Conservation (phyloP, 2,329 filamentous ascomycete genomes). For the Didymosphaeria variabile region DNA sequence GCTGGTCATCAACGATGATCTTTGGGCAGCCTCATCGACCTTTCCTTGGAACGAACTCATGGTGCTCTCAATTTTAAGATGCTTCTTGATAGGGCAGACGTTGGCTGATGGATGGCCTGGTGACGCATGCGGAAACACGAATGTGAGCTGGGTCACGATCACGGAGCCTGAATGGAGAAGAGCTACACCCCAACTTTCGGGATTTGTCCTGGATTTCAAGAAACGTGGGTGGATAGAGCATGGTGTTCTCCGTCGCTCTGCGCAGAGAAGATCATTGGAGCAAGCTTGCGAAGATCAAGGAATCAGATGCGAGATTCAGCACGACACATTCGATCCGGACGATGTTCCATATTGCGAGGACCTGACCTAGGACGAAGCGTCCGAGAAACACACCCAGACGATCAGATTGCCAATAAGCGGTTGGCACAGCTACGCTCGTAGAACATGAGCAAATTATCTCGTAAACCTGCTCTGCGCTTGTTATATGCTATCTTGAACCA, state of each 20-base stretch:
- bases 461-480: too few relatives aligned
- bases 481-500: too few relatives aligned
- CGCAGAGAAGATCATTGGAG: neutral
- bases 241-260: neutral
- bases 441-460: too few relatives aligned
- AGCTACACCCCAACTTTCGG: neutral
- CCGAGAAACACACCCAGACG: too few relatives aligned
- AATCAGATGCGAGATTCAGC: neutral
- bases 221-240: neutral
- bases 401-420: too few relatives aligned
- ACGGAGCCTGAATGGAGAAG: neutral
- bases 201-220: neutral
- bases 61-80: neutral
- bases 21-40: neutral
- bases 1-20: neutral
- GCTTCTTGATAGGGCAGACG: neutral
- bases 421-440: too few relatives aligned
- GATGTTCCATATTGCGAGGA: neutral
- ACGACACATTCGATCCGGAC: neutral
- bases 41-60: neutral
- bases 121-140: neutral
- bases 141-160: neutral
- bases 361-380: neutral
- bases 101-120: neutral
- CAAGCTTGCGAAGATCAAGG: neutral